These are phyloP conservation scores for Trichophyton benhamiae DNA, from an alignment of 2,329 filamentous ascomycete species.

Conservation along the genomic window DNA sequence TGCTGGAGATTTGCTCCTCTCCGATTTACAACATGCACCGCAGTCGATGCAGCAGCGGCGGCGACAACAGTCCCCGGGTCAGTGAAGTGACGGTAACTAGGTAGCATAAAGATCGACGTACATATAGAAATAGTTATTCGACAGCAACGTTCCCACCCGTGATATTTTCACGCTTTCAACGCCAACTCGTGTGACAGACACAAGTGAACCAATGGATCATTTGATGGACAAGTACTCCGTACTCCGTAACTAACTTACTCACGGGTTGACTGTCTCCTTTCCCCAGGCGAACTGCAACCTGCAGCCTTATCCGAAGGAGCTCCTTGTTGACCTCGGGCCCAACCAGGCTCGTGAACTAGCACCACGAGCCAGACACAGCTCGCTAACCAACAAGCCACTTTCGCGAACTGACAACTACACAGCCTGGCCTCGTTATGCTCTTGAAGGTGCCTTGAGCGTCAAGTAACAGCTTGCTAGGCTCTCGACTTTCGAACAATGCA, in stretches of 20 bases:
- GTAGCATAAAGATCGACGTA: background rate
- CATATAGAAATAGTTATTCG: background rate
- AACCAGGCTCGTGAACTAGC: background rate
- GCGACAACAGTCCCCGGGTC: background rate
- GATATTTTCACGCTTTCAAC: background rate
- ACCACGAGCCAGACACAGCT: too few species aligned
- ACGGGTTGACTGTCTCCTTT: background rate
- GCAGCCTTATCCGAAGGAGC: background rate
- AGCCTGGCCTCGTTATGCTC: too few species aligned
- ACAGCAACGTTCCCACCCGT: background rate
- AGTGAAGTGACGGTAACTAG: background rate
- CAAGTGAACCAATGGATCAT: background rate
- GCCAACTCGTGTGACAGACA: background rate
- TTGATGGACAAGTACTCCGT: background rate
- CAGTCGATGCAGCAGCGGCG: background rate
- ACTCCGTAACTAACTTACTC: too few species aligned
- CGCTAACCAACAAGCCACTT: too few species aligned
- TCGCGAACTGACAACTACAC: too few species aligned
- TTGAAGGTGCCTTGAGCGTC: too few species aligned
- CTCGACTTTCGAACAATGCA: too few species aligned
- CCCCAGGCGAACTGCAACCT: background rate
- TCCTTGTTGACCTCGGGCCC: background rate
- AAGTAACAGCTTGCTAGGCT: too few species aligned
- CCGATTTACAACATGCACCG: constrained; percentile 1
- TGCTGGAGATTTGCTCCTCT: background rate